These are phyloP conservation scores for Tardiomyces depauwii DNA, from an alignment of 1,139 yeast genomes.

Conservation along the genomic window DNA sequence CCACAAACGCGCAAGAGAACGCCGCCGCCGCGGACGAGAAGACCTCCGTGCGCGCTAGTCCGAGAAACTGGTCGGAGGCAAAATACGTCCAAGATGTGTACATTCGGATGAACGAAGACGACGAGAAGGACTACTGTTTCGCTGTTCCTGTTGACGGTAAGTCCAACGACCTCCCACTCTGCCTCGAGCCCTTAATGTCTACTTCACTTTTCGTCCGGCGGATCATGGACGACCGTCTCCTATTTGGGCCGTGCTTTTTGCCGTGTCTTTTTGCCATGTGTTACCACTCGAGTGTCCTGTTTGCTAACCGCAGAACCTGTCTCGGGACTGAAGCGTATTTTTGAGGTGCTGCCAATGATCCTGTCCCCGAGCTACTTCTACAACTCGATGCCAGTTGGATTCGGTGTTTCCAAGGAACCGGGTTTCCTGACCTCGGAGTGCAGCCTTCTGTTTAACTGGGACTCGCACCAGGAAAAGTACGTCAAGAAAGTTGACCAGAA, in stretches of 20 bases:
- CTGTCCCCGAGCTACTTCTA: conserved; percentile 74
- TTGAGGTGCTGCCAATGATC: conserved; percentile 56
- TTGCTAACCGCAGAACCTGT: conserved; percentile 28
- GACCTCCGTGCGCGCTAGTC: not conserved
- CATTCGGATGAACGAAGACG: conserved; percentile 74
- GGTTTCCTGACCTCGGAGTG: conserved; percentile 84
- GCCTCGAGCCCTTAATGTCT: no score
- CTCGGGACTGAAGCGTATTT: conserved; percentile 47
- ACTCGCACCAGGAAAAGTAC: conserved; percentile 40
- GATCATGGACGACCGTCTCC: no score
- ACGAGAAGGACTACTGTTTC: conserved; percentile 85
- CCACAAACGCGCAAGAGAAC: no score
- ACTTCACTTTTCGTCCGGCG: no score
- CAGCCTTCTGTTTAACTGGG: conserved; percentile 53
- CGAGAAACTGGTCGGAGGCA: not conserved
- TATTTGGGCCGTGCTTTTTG: no score
- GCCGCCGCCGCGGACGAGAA: not conserved
- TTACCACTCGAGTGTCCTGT: no score
- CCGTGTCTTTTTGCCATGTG: no score
- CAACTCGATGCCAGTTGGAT: conserved; percentile 50
- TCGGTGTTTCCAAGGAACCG: conserved; percentile 60
- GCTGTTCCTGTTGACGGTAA: conserved; percentile 39
- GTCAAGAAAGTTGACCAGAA: conserved; percentile 31
- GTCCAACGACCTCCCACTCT: no score
- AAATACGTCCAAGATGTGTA: conserved; percentile 42